Evolutionary conservation across 805 yeast species (phyloP).

Genomic region (Kuraishia borneana): DNA sequence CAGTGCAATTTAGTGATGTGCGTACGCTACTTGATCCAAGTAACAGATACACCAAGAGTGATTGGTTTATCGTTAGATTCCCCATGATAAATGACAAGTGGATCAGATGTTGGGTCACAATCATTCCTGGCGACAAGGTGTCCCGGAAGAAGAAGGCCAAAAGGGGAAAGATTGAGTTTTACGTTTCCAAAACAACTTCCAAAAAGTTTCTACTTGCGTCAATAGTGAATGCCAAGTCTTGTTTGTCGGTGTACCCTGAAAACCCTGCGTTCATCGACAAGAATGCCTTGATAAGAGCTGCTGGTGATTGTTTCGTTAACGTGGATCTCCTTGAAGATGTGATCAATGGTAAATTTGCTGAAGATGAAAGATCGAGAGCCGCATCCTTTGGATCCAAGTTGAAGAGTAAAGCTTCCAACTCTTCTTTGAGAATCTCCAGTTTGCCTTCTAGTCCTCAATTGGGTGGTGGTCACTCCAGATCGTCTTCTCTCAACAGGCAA

Average conservation of each 20-base stretch:
- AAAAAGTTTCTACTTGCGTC: constrained; percentile 44
- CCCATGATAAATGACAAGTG: constrained; percentile 49
- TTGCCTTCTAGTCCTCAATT: not conserved
- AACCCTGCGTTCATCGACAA: constrained; percentile 43
- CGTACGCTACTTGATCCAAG: constrained; percentile 44
- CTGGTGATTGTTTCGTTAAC: constrained; percentile 43
- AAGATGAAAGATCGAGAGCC: constrained; percentile 14
- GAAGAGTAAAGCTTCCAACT: constrained; percentile 15
- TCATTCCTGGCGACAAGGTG: constrained; percentile 28
- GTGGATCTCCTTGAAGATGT: constrained; percentile 16
- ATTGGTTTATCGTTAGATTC: constrained; percentile 54
- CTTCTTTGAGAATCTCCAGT: constrained; percentile 11
- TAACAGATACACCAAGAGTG: constrained; percentile 33
- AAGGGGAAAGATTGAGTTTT: constrained; percentile 43
- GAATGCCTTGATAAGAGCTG: constrained; percentile 42
- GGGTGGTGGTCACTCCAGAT: constrained; percentile 1
- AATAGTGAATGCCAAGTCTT: constrained; percentile 29
- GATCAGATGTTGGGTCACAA: constrained; percentile 41
- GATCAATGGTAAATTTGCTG: constrained; percentile 10
- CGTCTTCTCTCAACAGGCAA: constrained; percentile 4
- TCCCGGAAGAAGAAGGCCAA: constrained; percentile 18
- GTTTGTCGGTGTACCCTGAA: constrained; percentile 51
- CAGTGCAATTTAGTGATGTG: constrained; percentile 43
- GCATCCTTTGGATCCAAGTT: constrained; percentile 11
- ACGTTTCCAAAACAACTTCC: constrained; percentile 31